Percentiles rank a stretch among this genome's conserved stretches.
phyloP scores from a whole-genome alignment of 352 stramenopile genomes.

The Aphanomyces invadans region DNA sequence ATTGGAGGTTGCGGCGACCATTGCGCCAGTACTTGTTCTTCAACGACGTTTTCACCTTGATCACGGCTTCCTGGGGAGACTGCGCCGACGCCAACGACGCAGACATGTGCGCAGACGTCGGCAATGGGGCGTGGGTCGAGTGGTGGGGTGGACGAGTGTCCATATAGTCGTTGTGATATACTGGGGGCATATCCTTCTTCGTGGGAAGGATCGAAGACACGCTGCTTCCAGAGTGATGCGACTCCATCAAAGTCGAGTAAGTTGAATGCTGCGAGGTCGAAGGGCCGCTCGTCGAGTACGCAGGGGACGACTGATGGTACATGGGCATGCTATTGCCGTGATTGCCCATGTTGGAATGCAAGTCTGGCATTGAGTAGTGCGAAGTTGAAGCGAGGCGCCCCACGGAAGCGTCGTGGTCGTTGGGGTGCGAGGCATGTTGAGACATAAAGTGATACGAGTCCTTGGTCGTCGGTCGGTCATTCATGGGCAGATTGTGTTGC shows the following conservation, averaged over 20 bases:
- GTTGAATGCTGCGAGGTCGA: constrained; percentile 30
- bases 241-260: constrained; percentile 41
- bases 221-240: constrained; percentile 26
- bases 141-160: constrained; percentile 22
- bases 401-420: constrained; percentile 14
- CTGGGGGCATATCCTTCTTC: constrained; percentile 35
- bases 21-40: constrained; percentile 88
- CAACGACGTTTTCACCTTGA: constrained; percentile 79
- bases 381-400: not conserved
- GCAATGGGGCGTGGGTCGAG: not conserved
- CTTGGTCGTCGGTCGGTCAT: not conserved
- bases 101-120: constrained; percentile 8
- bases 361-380: constrained; percentile 16
- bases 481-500: not conserved
- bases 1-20: constrained; percentile 84
- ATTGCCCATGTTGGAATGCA: constrained; percentile 9
- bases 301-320: constrained; percentile 17
- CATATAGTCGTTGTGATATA: constrained; percentile 30
- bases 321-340: not conserved
- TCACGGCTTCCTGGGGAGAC: constrained; percentile 61
- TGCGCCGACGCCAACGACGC: constrained; percentile 26
- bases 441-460: constrained; percentile 11
- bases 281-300: constrained; percentile 24
- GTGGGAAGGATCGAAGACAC: constrained; percentile 22
- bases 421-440: constrained; percentile 9